A percentile compares a stretch with the other conserved stretches of the same genome.
Conservation (phyloP, 1,139 yeast species). For the Blastobotrys illinoisensis region DNA sequence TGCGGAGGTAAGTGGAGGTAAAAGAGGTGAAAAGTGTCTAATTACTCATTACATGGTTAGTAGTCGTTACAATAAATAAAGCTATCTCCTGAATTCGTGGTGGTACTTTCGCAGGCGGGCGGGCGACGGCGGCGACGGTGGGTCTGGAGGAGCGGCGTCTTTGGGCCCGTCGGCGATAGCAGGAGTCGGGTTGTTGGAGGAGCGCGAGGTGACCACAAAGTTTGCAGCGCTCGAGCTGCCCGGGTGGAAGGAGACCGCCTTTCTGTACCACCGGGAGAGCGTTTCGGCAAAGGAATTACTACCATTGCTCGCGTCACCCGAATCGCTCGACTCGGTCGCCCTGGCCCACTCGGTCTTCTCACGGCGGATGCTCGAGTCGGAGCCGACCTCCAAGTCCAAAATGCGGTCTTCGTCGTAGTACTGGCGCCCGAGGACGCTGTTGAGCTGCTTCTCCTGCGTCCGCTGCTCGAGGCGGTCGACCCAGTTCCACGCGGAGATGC, state of each 20-base stretch:
- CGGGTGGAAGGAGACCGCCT: conserved; percentile 2
- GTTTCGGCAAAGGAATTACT: not conserved
- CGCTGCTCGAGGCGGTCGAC: conserved; percentile 44
- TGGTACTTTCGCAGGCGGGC: not conserved
- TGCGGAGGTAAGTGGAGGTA: too few relatives aligned
- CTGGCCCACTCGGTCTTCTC: not conserved
- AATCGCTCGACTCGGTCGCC: not conserved
- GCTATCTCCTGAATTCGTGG: not conserved
- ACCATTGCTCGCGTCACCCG: not conserved
- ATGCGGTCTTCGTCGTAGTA: conserved; percentile 8
- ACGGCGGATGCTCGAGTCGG: not conserved
- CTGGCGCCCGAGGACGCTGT: conserved; percentile 9
- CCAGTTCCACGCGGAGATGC: conserved; percentile 84
- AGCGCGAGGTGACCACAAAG: conserved; percentile 8
- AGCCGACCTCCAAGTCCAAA: not conserved
- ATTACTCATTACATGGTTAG: not conserved
- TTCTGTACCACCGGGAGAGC: not conserved
- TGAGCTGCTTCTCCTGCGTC: conserved; percentile 1
- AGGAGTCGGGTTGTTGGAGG: not conserved
- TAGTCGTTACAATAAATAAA: not conserved
- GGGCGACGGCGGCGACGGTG: not conserved
- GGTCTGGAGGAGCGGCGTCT: too few relatives aligned
- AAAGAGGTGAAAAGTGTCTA: too few relatives aligned
- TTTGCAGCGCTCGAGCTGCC: conserved; percentile 5
- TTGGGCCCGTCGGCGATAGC: not conserved